Conservation (phyloP, 1,139 yeast species). For the Debaryomyces sp. region DNA sequence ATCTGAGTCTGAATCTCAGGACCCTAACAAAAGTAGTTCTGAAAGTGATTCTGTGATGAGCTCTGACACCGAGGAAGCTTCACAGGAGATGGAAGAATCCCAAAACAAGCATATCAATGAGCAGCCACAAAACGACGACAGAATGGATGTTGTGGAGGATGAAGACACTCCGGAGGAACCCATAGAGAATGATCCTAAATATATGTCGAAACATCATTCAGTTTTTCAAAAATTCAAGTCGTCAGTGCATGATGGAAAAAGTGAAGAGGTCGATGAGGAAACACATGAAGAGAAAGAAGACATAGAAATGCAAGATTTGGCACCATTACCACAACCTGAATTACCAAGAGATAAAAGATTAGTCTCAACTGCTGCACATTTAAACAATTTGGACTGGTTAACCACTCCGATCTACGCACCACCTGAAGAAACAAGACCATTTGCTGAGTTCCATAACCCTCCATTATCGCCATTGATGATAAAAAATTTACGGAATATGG, state of each 20-base stretch:
- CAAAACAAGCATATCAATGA: conserved; percentile 10
- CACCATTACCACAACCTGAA: conserved; percentile 84
- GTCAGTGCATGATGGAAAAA: conserved; percentile 13
- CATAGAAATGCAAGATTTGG: conserved; percentile 52
- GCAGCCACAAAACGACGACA: conserved; percentile 14
- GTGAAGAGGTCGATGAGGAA: conserved; percentile 7
- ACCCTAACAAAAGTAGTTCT: neutral
- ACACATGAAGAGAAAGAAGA: conserved; percentile 19
- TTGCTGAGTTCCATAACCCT: conserved; percentile 35
- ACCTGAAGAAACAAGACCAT: conserved; percentile 45
- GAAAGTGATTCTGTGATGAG: conserved; percentile 5
- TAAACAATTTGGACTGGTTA: conserved; percentile 62
- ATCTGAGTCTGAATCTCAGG: neutral
- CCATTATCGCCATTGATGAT: conserved; percentile 39
- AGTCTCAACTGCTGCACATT: conserved; percentile 39
- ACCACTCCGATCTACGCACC: conserved; percentile 61
- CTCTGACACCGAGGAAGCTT: conserved; percentile 8
- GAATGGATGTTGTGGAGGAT: conserved; percentile 16
- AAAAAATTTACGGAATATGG: conserved; percentile 48
- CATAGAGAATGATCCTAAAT: conserved; percentile 18
- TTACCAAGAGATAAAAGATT: conserved; percentile 55
- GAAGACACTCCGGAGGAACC: conserved; percentile 10
- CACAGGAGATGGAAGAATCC: conserved; percentile 15
- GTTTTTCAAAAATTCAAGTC: conserved; percentile 34
- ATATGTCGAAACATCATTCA: conserved; percentile 32